Evolutionary conservation across 345 rosid genomes (phyloP), one percentile per base, ranked within the genome.

Genomic region (rapeseed (Brassica napus)): DNA sequence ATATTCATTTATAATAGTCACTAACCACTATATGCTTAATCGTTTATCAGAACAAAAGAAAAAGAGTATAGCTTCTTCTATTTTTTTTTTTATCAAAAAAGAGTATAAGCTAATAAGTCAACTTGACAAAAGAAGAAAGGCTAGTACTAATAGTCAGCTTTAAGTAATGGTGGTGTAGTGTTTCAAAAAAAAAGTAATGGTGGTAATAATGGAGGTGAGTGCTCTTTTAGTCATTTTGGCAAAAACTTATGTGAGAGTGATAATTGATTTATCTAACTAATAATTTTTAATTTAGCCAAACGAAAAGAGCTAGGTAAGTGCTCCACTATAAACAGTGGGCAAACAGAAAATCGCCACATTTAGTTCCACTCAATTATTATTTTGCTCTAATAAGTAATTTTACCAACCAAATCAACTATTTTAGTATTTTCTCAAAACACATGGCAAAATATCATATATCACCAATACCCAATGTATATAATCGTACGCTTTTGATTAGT

Each of bases 281-380:
- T 30, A 61, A 4, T 24, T 39, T 15, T 72, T 44, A 21, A 79
- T 67, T 32, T 67, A 59, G 74, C 74, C n/a, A 32, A 79, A 73
- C 44, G 77, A 72, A 78, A 64, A 72, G 49, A 71, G 67, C 49
- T 47, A 47, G 26, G 69, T 69, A 77, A 79, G 82, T 73, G 82
- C 69, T 79, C 82, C 82, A 79, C 82, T 79, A 79, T 68, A 52
- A 73, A 61, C 65, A 73, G 74, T 73, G 65, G 34, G 15, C 78
- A 67, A 79, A 68, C 74, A 3, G 62, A 64, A 59, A 60, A 15
- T 73, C 52, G 82, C 82, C 82, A 79, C 82, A 73, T 73, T 79
- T 68, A 68, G 0, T 73, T 16, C 82, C 82, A 79, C 82, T 79
- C 23, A 59, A 34, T 49, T 60, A 67, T 23, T 21, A 23, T 42